Conservation (phyloP, 2,329 filamentous ascomycete species). For the Penicillium sp. region DNA sequence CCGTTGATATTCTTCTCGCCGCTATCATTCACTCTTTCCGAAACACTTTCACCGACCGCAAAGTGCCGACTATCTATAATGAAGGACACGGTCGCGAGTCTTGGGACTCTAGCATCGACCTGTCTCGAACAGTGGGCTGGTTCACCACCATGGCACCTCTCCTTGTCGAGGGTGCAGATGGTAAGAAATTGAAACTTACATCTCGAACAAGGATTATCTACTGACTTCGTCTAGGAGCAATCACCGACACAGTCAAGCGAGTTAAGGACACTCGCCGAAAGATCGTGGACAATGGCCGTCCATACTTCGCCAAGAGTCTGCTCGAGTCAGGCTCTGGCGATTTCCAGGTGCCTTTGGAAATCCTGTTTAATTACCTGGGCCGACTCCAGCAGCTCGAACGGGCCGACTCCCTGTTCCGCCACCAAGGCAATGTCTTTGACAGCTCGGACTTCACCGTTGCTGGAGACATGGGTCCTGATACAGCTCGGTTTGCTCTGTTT, state of each 20-base stretch:
- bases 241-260: constrained; percentile 31
- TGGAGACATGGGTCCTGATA: constrained; percentile 42
- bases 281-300: constrained; percentile 28
- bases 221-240: constrained; percentile 15
- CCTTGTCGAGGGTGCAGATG: constrained; percentile 26
- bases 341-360: constrained; percentile 38
- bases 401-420: constrained; percentile 39
- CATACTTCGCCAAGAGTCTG: constrained; percentile 34
- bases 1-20: constrained; percentile 35
- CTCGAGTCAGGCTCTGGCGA: constrained; percentile 28
- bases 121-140: constrained; percentile 47
- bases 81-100: constrained; percentile 48
- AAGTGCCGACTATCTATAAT: constrained; percentile 43
- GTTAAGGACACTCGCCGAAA: constrained; percentile 39
- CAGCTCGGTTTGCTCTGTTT: constrained; percentile 46
- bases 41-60: constrained; percentile 40
- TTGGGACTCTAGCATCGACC: constrained; percentile 42
- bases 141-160: constrained; percentile 47
- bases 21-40: constrained; percentile 42
- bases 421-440: constrained; percentile 34
- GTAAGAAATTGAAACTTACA: constrained; percentile 13
- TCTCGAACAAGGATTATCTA: background rate
- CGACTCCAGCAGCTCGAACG: constrained; percentile 43
- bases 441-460: constrained; percentile 30
- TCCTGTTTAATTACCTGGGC: constrained; percentile 40